Conservation (phyloP, 2,329 filamentous ascomycete species). For the Monosporascus sp. region DNA sequence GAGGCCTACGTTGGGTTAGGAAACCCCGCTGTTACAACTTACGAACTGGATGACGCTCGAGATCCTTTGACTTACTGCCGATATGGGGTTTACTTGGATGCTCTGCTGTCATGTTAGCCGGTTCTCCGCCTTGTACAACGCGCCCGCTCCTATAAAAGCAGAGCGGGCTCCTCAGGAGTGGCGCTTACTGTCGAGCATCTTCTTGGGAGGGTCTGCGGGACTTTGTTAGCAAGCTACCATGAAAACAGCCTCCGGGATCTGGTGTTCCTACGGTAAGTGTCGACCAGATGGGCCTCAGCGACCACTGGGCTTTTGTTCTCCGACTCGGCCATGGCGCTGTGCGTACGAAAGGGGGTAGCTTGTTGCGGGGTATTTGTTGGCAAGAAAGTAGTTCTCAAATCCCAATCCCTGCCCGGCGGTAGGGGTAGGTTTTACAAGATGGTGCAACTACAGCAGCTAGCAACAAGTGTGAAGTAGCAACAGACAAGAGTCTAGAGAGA, state of each 20-base stretch:
- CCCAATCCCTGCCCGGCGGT: not conserved
- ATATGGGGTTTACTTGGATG: constrained; percentile 67
- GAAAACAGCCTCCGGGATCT: not conserved
- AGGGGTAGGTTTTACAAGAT: too few species aligned
- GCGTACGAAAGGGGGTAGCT: constrained; percentile 9
- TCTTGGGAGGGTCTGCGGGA: constrained; percentile 53
- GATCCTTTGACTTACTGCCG: constrained; percentile 43
- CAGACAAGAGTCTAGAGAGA: not conserved
- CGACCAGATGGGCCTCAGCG: constrained; percentile 69
- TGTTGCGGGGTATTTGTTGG: constrained; percentile 12
- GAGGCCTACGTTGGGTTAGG: constrained; percentile 40
- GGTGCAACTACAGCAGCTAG: not conserved
- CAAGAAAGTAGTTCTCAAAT: not conserved
- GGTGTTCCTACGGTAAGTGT: constrained; percentile 60
- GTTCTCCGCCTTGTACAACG: not conserved
- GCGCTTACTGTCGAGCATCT: constrained; percentile 62
- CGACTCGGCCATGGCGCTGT: constrained; percentile 37
- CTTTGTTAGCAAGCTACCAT: constrained; percentile 17
- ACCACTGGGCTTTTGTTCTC: constrained; percentile 55
- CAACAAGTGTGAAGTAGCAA: not conserved
- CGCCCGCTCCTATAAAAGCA: not conserved
- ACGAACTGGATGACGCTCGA: not conserved
- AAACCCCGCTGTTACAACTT: not conserved
- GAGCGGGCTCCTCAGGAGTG: constrained; percentile 1
- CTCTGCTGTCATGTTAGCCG: constrained; percentile 41